These are phyloP conservation scores for Carex pumila DNA, from an alignment of 176 grass and related monocot species.

Conservation along the genomic window DNA sequence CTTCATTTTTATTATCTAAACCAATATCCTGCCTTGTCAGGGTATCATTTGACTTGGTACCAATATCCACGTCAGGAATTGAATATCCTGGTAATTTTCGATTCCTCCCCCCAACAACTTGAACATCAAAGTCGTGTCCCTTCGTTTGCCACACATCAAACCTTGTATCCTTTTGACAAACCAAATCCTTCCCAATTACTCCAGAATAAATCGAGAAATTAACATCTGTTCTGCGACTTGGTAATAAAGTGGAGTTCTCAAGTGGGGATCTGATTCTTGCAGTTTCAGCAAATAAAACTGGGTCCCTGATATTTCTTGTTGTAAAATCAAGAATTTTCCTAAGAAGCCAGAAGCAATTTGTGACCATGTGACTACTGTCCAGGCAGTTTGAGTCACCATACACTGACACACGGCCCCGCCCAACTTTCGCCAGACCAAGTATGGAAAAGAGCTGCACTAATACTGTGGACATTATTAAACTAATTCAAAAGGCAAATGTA, in stretches of 20 bases:
- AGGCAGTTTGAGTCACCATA: constrained; percentile 99
- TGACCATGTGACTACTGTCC: constrained; percentile 99
- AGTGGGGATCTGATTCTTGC: constrained; percentile 51
- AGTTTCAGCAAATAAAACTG: constrained; percentile 69
- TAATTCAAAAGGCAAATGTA: neutral
- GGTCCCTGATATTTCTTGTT: constrained; percentile 69
- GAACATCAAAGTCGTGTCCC: constrained; percentile 61
- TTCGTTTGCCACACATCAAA: constrained; percentile 82
- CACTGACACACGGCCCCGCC: constrained; percentile 58
- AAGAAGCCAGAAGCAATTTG: constrained; percentile 97
- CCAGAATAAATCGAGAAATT: constrained; percentile 84
- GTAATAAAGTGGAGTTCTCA: constrained; percentile 36
- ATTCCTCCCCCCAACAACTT: constrained; percentile 26
- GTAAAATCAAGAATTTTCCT: constrained; percentile 89
- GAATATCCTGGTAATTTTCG: constrained; percentile 67
- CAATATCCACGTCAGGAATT: constrained; percentile 21
- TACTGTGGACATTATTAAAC: neutral
- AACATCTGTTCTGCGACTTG: constrained; percentile 62
- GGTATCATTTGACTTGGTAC: constrained; percentile 25
- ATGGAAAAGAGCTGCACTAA: constrained; percentile 54
- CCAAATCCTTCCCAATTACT: constrained; percentile 71
- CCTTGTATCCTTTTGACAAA: constrained; percentile 69
- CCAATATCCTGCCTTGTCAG: constrained; percentile 24
- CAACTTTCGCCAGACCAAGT: constrained; percentile 70
- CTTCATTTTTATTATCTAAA: constrained; percentile 16